These are phyloP conservation scores for Fusarium irregulare DNA, from an alignment of 2,329 filamentous ascomycete species.

Conservation along the genomic window DNA sequence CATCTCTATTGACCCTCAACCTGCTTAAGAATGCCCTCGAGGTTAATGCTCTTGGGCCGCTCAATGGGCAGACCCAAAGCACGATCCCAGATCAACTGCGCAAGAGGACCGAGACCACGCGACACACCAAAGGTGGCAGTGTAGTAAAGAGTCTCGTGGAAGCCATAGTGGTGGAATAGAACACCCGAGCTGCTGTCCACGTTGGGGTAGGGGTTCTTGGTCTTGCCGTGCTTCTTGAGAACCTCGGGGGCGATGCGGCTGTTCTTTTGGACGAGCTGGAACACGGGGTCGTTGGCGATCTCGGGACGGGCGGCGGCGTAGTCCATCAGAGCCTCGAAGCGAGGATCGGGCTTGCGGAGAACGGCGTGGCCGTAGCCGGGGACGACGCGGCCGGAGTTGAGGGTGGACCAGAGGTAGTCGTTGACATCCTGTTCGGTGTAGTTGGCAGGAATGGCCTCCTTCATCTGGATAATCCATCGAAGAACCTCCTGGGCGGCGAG, in stretches of 20 bases:
- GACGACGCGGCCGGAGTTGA: constrained; percentile 95
- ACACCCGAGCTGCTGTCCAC: constrained; percentile 95
- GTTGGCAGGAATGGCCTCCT: constrained; percentile 81
- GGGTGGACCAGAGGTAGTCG: constrained; percentile 93
- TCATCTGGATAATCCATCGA: constrained; percentile 97
- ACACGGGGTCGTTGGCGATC: constrained; percentile 88
- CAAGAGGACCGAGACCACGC: constrained; percentile 83
- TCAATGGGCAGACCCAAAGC: constrained; percentile 95
- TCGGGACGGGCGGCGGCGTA: constrained; percentile 87
- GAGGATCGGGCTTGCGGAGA: constrained; percentile 95
- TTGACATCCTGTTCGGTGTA: constrained; percentile 86
- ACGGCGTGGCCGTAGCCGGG: constrained; percentile 99
- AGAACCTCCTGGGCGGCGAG: constrained; percentile 97
- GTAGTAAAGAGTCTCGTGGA: constrained; percentile 97
- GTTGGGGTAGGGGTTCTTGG: constrained; percentile 97
- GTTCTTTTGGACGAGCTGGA: constrained; percentile 94
- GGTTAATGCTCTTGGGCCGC: constrained; percentile 96
- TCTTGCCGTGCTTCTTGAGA: constrained; percentile 95
- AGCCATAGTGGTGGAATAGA: constrained; percentile 97
- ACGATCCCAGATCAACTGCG: constrained; percentile 96
- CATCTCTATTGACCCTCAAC: constrained; percentile 59
- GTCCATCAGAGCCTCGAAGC: constrained; percentile 96
- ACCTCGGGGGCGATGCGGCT: constrained; percentile 91
- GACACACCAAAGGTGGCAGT: constrained; percentile 77
- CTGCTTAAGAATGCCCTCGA: constrained; percentile 83